Percentiles rank a stretch among this genome's conserved stretches.
Evolutionary conservation across 208 protist genomes (phyloP).

Genomic region (Trypanosoma platydactyli): DNA sequence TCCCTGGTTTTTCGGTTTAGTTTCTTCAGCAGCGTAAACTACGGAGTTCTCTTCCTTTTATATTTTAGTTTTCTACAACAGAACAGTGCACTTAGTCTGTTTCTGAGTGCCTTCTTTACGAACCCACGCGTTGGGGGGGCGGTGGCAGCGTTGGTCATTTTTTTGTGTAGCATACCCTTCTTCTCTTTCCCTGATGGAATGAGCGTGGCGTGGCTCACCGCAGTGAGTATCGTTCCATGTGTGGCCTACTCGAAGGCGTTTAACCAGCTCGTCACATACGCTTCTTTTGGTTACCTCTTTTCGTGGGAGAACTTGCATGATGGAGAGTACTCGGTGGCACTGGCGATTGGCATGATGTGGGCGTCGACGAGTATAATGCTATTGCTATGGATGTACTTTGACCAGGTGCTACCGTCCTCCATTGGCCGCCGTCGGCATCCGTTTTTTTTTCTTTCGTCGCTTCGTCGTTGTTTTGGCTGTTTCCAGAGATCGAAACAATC

Average conservation of each 20-base stretch:
- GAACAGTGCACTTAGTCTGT: constrained; percentile 64
- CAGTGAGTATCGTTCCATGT: constrained; percentile 57
- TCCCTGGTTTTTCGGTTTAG: constrained; percentile 57
- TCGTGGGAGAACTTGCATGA: constrained; percentile 36
- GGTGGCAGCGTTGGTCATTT: constrained; percentile 63
- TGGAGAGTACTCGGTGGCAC: constrained; percentile 49
- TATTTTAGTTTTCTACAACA: constrained; percentile 80
- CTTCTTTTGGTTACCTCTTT: constrained; percentile 36
- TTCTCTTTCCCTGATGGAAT: constrained; percentile 72
- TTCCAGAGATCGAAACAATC: constrained; percentile 22
- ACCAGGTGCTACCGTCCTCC: constrained; percentile 70
- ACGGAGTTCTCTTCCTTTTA: constrained; percentile 63
- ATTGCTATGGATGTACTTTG: constrained; percentile 79
- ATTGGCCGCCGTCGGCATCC: constrained; percentile 59
- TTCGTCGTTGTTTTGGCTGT: constrained; percentile 36
- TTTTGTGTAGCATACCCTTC: constrained; percentile 60
- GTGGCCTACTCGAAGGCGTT: constrained; percentile 57
- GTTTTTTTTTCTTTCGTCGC: constrained; percentile 69
- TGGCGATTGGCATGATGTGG: constrained; percentile 79
- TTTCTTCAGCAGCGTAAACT: constrained; percentile 60
- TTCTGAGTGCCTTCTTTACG: constrained; percentile 75
- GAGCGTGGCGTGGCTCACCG: constrained; percentile 37
- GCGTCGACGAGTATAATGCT: constrained; percentile 64
- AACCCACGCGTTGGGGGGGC: constrained; percentile 73
- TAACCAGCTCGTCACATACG: constrained; percentile 57